Base-by-base conservation (phyloP, 73 alveolate species). In the Paramecium caudatum region DNA sequence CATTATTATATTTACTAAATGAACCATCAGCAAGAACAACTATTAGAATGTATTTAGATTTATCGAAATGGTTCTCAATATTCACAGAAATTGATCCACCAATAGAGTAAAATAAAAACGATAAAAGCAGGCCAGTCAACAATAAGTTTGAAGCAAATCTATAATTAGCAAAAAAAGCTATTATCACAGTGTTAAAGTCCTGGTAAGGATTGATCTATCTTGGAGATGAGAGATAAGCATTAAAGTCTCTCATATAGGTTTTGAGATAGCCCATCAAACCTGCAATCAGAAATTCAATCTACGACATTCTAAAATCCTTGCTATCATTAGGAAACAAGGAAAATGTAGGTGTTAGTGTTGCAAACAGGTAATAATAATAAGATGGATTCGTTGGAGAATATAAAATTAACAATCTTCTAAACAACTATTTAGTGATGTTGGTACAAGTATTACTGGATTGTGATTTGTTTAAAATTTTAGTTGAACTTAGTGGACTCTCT, bases 41-140 rank as follows among this genome's bases (percentile, higher is more conserved):
- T 37, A 85, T 85, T 13, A 50, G 92, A 61, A 49, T 61, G 63
- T 85, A 85, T 85, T 63, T 85, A n/a, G 92, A 85, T 85, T 85
- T 85, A 46, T 48, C 92, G 16, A 85, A 85, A 47, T 41, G 82
- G 69, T 85, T 85, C 63, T 68, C 88, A 17, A 48, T 85, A 4
- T 85, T 85, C 46, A 85, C 92, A n/a, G 92, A 85, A 61, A 85
- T 85, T 3, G 92, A 85, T 41, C 83, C 88, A 16, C 92, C 92
- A 3, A 36, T 74, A 8, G 83, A 85, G 6, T 34, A 68, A 61
- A 41, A 45, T 19, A 68, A 50, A 7, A 85, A 85, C 39, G 92
- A 85, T 48, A 50, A 85, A 62, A 61, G 34, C 34, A 47, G 81
- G 19, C 30, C 21, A 0, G 25, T 23, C 13, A 85, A 41, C 19